Conservation (phyloP, 495 filamentous ascomycete genomes). For the Hypoxylon subgilvum region DNA sequence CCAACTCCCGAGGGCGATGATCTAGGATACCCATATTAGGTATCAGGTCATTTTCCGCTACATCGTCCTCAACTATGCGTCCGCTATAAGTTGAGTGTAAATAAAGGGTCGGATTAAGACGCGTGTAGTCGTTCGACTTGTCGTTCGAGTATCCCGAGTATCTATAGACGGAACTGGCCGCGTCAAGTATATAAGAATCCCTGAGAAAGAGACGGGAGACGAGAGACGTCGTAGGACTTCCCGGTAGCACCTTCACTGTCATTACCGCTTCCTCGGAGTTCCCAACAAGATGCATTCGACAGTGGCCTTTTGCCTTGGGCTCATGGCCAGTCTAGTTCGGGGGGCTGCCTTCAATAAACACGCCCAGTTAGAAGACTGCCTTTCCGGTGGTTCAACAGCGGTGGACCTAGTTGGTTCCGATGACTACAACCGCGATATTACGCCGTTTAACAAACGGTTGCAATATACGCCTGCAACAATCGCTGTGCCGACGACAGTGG, state of each 20-base stretch:
- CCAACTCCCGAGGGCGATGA: conserved; percentile 24
- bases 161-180: conserved; percentile 30
- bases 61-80: conserved; percentile 15
- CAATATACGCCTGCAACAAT: conserved; percentile 49
- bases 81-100: conserved; percentile 32
- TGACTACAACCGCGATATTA: conserved; percentile 48
- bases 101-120: conserved; percentile 15
- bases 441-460: conserved; percentile 50
- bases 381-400: conserved; percentile 43
- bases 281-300: conserved; percentile 30
- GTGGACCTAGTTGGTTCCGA: conserved; percentile 42
- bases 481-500: conserved; percentile 47
- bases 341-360: conserved; percentile 32
- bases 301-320: conserved; percentile 34
- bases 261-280: conserved; percentile 1
- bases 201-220: conserved; percentile 1
- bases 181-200: conserved; percentile 32
- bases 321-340: conserved; percentile 29
- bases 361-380: conserved; percentile 51
- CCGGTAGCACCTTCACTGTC: conserved; percentile 1
- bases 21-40: conserved; percentile 34
- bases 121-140: conserved; percentile 24
- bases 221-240: conserved; percentile 1
- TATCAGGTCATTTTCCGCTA: conserved; percentile 32
- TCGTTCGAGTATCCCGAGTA: conserved; percentile 27